Conservation (phyloP, 2,329 filamentous ascomycete genomes). For the Cladosporium sp. region DNA sequence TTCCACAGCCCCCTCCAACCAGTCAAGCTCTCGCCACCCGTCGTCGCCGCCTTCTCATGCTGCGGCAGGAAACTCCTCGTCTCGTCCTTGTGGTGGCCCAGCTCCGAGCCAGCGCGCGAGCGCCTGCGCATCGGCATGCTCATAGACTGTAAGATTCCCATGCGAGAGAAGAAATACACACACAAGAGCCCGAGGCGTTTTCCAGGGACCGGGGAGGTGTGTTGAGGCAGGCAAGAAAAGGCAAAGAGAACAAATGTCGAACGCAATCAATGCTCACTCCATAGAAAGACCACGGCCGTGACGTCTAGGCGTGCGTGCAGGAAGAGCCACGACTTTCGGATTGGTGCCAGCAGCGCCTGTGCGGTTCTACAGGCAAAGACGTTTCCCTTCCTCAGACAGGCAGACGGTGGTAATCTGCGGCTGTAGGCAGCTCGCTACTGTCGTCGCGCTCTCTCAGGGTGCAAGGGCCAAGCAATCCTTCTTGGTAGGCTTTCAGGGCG, state of each 20-base stretch:
- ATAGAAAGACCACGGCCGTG: background rate
- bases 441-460: no score
- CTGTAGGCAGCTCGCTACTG: no score
- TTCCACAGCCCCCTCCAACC: conserved; percentile 10
- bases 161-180: background rate
- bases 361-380: background rate
- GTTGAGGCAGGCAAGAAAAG: background rate
- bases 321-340: background rate
- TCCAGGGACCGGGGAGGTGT: background rate
- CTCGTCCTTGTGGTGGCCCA: conserved; percentile 7
- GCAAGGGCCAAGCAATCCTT: no score
- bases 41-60: conserved; percentile 1
- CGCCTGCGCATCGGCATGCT: conserved; percentile 12
- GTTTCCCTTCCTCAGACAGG: no score
- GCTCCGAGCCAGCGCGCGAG: conserved; percentile 9
- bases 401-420: no score
- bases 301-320: background rate
- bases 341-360: background rate
- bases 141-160: conserved; percentile 3
- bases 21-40: background rate
- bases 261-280: background rate
- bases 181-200: no score
- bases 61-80: conserved; percentile 11
- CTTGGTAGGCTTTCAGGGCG: no score
- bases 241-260: background rate